These are phyloP conservation scores for Acacia confusa DNA, from an alignment of 306 rosid genomes.

Conservation along the genomic window DNA sequence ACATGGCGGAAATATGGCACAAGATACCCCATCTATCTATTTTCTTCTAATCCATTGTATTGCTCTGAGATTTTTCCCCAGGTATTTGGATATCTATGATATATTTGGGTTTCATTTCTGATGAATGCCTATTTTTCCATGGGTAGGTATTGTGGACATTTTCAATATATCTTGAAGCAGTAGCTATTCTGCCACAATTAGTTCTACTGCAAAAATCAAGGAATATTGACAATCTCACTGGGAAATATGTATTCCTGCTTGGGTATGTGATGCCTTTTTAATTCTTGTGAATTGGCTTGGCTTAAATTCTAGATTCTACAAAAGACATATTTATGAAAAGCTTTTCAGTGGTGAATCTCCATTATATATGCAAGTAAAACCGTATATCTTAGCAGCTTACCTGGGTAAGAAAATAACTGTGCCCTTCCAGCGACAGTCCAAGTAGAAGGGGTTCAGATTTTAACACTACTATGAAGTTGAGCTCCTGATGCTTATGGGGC, in stretches of 20 bases:
- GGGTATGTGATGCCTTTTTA: slow-evolving; percentile 13
- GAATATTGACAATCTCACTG: slow-evolving; percentile 20
- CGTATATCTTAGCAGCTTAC: neutral
- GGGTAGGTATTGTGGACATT: slow-evolving; percentile 17
- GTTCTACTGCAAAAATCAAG: slow-evolving; percentile 11
- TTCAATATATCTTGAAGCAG: slow-evolving; percentile 19
- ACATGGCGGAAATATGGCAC: neutral
- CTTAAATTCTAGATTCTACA: neutral
- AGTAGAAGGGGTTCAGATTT: neutral
- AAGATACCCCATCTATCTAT: neutral
- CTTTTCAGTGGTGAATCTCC: neutral
- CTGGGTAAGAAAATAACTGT: neutral
- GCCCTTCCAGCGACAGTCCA: neutral
- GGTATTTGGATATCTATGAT: neutral
- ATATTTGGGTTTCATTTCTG: neutral
- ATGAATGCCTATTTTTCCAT: neutral
- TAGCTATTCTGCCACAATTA: slow-evolving; percentile 14
- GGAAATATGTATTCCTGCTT: slow-evolving; percentile 6
- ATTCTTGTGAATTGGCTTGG: neutral
- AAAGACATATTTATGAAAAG: neutral
- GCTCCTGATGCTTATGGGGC: neutral
- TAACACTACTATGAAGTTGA: neutral
- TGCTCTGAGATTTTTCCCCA: neutral
- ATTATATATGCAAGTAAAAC: neutral
- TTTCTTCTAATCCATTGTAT: neutral